Conservation (phyloP, 345 rosid species). For the Orychophragmus violaceus region DNA sequence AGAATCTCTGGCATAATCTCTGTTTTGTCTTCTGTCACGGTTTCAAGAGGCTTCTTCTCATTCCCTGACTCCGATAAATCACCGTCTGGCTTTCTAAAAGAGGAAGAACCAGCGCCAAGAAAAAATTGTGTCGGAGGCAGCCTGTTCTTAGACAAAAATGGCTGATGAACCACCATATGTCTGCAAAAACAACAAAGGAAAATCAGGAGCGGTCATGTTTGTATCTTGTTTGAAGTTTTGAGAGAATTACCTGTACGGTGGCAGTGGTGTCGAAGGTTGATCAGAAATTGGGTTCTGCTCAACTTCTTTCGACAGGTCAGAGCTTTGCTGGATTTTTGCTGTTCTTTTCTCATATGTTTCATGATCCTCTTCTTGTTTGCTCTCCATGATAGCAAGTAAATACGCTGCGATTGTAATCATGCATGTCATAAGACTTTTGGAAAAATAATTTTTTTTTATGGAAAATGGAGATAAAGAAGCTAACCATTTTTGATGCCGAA, state of each 20-base stretch:
- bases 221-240: neutral
- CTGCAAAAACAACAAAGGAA: constrained; percentile 34
- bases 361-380: constrained; percentile 49
- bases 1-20: constrained; percentile 57
- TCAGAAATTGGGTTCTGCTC: constrained; percentile 55
- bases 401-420: constrained; percentile 43
- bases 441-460: neutral
- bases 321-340: constrained; percentile 34
- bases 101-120: constrained; percentile 23
- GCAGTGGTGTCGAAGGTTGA: constrained; percentile 65
- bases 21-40: constrained; percentile 43
- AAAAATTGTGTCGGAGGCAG: constrained; percentile 43
- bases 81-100: constrained; percentile 35
- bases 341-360: constrained; percentile 43
- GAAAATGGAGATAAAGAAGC: constrained; percentile 2
- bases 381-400: constrained; percentile 43
- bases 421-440: neutral
- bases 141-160: constrained; percentile 61
- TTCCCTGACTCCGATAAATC: constrained; percentile 32
- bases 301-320: constrained; percentile 41
- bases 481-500: constrained; percentile 89
- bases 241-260: constrained; percentile 54
- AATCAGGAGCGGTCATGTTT: constrained; percentile 8
- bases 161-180: constrained; percentile 50
- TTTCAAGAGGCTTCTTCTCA: constrained; percentile 42